phyloP scores from a whole-genome alignment of 306 rosid species.

The Cicer yamashitae region DNA sequence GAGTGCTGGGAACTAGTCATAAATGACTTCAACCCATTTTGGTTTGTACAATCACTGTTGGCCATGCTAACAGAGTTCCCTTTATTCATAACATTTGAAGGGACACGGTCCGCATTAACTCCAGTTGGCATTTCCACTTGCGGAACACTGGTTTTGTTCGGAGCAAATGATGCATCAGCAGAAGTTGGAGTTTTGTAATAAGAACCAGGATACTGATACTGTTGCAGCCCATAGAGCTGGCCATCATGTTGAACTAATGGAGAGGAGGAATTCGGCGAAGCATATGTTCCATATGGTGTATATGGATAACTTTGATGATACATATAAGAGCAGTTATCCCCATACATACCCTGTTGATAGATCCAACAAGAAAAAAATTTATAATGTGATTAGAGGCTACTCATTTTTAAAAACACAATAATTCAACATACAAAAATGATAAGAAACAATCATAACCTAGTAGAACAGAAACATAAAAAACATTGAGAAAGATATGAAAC shows the following conservation, averaged over 20 bases:
- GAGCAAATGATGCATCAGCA: constrained; percentile 41
- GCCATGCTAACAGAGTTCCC: constrained; percentile 37
- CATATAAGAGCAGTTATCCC: constrained; percentile 54
- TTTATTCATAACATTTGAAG: constrained; percentile 41
- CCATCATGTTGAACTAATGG: constrained; percentile 54
- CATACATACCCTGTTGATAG: constrained; percentile 52
- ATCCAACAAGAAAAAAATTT: constrained; percentile 22
- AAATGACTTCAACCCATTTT: constrained; percentile 45
- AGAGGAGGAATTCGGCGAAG: constrained; percentile 44
- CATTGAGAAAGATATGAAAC: background rate
- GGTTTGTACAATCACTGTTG: constrained; percentile 38
- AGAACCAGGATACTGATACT: constrained; percentile 58
- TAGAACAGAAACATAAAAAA: background rate
- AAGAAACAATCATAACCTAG: constrained; percentile 18
- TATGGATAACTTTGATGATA: constrained; percentile 57
- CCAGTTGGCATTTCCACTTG: constrained; percentile 47
- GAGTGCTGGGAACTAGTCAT: constrained; percentile 46
- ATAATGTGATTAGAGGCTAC: background rate
- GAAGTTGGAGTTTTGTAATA: constrained; percentile 52
- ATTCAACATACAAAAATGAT: background rate
- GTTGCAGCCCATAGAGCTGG: constrained; percentile 55
- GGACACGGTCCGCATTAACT: constrained; percentile 36
- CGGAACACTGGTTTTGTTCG: constrained; percentile 40
- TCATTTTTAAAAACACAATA: background rate
- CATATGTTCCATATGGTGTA: constrained; percentile 54